Percentiles rank a stretch among this genome's conserved stretches.
These are phyloP conservation scores for Suhomyces kilbournensis DNA, from an alignment of 805 yeast species.

Conservation along the genomic window DNA sequence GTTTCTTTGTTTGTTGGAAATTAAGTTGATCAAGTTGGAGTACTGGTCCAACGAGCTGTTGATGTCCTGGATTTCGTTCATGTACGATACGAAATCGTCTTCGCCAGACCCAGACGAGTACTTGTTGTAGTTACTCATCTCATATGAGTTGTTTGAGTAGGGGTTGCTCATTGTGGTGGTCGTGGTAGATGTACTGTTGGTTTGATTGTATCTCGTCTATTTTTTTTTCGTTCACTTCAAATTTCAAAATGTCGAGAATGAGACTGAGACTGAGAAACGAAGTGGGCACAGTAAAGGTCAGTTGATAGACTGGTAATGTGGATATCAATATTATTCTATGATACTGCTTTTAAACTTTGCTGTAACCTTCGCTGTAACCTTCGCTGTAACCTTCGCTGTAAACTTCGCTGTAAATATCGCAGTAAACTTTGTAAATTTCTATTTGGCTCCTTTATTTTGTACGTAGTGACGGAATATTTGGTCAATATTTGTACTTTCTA, in stretches of 20 bases:
- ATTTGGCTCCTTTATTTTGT: neutral
- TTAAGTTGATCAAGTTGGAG: slow-evolving; percentile 35
- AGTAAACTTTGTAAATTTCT: neutral
- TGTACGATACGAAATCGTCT: slow-evolving; percentile 43
- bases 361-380: too few relatives aligned
- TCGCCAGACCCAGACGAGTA: slow-evolving; percentile 26
- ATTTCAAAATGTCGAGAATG: neutral
- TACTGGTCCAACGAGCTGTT: slow-evolving; percentile 42
- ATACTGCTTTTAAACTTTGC: too few relatives aligned
- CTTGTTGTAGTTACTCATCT: slow-evolving; percentile 24
- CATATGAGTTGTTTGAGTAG: slow-evolving; percentile 26
- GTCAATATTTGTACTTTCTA: neutral
- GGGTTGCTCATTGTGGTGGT: slow-evolving; percentile 33
- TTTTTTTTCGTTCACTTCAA: neutral
- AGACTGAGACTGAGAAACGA: neutral
- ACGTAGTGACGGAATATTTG: neutral
- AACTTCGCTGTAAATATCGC: neutral
- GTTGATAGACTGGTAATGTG: neutral
- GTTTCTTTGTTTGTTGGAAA: slow-evolving; percentile 40
- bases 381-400: too few relatives aligned
- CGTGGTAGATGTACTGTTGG: neutral
- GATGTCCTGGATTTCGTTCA: slow-evolving; percentile 45
- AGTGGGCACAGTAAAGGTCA: neutral
- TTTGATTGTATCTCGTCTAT: neutral
- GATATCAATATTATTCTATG: neutral